Conservation (phyloP, 2,329 filamentous ascomycete genomes). For the Paracoccidioides lutzii region DNA sequence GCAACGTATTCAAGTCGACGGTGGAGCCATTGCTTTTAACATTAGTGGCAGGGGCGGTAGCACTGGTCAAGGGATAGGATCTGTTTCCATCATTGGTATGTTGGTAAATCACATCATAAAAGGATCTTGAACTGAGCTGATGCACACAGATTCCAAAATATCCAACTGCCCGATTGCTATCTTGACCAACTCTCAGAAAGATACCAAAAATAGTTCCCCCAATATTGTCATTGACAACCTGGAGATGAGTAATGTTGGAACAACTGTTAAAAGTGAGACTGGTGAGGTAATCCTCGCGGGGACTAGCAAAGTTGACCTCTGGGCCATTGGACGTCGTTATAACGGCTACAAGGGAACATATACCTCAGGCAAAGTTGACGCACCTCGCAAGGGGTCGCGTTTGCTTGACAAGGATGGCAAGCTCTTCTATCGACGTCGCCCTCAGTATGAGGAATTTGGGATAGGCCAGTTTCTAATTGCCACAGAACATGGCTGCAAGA, state of each 20-base stretch:
- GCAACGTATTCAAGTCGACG: constrained; percentile 1
- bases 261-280: constrained; percentile 19
- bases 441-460: constrained; percentile 3
- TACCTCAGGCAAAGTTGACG: neutral
- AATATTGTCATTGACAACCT: constrained; percentile 37
- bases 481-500: constrained; percentile 1
- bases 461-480: constrained; percentile 1
- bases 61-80: neutral
- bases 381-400: neutral
- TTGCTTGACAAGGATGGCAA: constrained; percentile 3
- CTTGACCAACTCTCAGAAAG: constrained; percentile 18
- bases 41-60: neutral
- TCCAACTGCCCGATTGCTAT: constrained; percentile 13
- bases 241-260: constrained; percentile 33
- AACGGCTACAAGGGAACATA: constrained; percentile 2
- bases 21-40: constrained; percentile 1
- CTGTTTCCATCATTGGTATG: constrained; percentile 4
- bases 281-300: constrained; percentile 1
- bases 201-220: neutral
- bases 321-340: constrained; percentile 4
- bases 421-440: constrained; percentile 1
- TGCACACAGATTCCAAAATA: neutral
- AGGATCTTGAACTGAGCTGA: neutral
- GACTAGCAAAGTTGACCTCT: neutral
- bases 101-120: neutral